Evolutionary conservation across 495 filamentous ascomycete species (phyloP), one percentile per base, ranked within the genome.

Genomic region (Penicillium pancosmium): DNA sequence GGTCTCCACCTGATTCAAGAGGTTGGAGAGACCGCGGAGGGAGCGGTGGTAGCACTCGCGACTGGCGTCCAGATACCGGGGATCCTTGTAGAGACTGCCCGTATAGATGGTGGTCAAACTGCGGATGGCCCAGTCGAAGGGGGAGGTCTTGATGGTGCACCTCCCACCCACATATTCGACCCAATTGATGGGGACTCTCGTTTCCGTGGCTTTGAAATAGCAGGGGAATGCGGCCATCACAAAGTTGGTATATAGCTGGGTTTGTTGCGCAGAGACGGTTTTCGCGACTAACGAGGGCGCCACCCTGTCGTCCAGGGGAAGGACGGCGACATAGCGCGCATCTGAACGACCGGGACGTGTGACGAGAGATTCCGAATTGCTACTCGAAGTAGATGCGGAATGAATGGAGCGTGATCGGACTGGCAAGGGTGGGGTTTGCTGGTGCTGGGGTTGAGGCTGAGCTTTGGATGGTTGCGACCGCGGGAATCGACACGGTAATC

Each of bases 151-250:
- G 7, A 56, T 46, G 5, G 56, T 61, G 18, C 61, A 40, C 35
- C 61, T 51, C 3, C 38, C 25, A 44, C 62, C 62, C 36, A 71
- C 67, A 55, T 67, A 68, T 27, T 67, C 65, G 4, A 72, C 64
- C 64, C 69, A 73, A 40, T 70, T 71, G 46, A 69, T 57, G 3
- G 67, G 65, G 3, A 71, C 68, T 21, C 61, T 55, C 1, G 58
- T 63, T 38, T 69, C 66, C 13, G 65, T 69, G 38, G 61, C 61
- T 19, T 68, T 66, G 56, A 67, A 74, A 52, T 62, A 68, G 57
- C 67, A 70, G 12, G 62, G 71, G 48, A 65, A 69, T 43, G 61
- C 57, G 23, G 55, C 57, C 41, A 68, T 61, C 41, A 69, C 57
- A 54, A 59, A 72, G 50, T 69, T 68, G 57, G 63, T 68, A 41